A percentile compares a stretch with the other conserved stretches of the same genome.
phyloP scores from a whole-genome alignment of 2,329 filamentous ascomycete genomes.

The Pseudogymnoascus sp. region DNA sequence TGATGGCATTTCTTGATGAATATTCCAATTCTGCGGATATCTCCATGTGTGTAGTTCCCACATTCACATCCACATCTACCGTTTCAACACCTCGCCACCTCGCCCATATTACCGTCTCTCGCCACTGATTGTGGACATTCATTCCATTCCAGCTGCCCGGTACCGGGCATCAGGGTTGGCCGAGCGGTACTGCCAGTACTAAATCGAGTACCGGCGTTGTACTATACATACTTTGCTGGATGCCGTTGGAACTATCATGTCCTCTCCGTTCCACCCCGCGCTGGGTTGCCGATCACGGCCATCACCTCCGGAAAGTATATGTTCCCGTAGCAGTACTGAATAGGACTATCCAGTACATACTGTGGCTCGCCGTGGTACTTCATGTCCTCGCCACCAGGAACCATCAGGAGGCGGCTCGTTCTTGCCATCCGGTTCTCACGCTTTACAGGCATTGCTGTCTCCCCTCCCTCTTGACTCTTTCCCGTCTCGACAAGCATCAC shows the following conservation, averaged over 20 bases:
- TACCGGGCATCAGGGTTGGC: background rate
- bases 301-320: background rate
- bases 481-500: background rate
- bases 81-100: background rate
- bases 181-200: background rate
- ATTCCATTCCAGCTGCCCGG: background rate
- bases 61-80: background rate
- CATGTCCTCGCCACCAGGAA: background rate
- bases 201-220: background rate
- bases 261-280: too few species aligned
- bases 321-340: background rate
- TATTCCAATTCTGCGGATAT: background rate
- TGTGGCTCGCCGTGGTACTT: background rate
- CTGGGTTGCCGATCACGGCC: too few species aligned
- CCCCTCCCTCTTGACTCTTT: background rate
- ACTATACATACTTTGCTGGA: background rate
- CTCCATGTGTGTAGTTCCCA: too few species aligned
- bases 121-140: background rate
- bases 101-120: background rate
- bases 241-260: background rate
- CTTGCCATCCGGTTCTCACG: background rate
- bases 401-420: background rate
- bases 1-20: too few species aligned
- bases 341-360: background rate
- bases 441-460: background rate